Evolutionary conservation across 257 asterid species (phyloP), one percentile per base, ranked within the genome.

Genomic region (Nicotiana knightiana): DNA sequence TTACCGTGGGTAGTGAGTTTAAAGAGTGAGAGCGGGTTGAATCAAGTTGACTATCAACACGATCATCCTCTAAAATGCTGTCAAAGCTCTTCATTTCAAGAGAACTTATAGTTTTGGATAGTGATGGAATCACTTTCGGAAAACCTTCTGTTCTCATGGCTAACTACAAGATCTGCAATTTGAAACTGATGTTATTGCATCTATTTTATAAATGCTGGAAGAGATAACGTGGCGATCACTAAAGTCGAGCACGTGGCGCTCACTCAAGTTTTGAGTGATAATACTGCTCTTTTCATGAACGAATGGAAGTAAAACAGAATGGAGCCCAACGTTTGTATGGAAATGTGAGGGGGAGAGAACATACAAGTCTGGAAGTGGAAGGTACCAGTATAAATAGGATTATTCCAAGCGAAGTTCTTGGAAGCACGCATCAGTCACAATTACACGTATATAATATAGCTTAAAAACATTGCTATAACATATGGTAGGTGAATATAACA

Each of bases 71-170:
- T 28, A 28, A 28, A 28, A 28, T 28, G 30, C 30, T 28, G 30
- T 28, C 30, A 28, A 91, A 91, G 62, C 93, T 94, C 21, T 89
- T 89, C 78, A 89, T 88, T 55, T 88, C 77, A 15, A 24, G 79
- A 73, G 84, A 82, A 59, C 80, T 53, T 13, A 89, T 89, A n/a
- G 85, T 81, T 83, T 85, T 85, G 83, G 92, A 86, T 65, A 91
- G 81, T 0, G 91, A 73, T 53, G 96, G 96, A 70, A 88, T 63
- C 55, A 46, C 82, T 64, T 87, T 85, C 3, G 66, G 30, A 28
- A 78, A 67, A n/a, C 71, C 86, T 55, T 81, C 85, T 75, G 59
- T 81, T 79, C 81, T 91, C 92, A 89, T 91, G 57, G 35, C 18
- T 37, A 67, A 37, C 70, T 5, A 15, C 24, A 65, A 39, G 71